phyloP scores from a whole-genome alignment of 2,329 filamentous ascomycete genomes.

The Davidsoniella virescens region DNA sequence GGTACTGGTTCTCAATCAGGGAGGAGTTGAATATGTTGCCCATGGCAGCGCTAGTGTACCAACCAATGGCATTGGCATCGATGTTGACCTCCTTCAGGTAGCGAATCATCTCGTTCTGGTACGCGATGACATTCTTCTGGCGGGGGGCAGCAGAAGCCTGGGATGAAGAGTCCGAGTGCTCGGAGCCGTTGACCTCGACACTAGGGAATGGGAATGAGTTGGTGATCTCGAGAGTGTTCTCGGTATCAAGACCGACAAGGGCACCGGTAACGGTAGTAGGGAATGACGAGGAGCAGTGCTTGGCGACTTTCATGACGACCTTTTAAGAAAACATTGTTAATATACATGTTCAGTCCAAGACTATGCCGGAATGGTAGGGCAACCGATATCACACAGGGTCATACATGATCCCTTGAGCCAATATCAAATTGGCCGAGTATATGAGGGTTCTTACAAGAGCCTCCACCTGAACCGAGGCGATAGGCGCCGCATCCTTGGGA shows the following conservation, averaged over 20 bases:
- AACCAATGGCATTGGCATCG: constrained; percentile 93
- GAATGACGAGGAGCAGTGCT: constrained; percentile 78
- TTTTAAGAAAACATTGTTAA: constrained; percentile 22
- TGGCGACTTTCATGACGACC: constrained; percentile 97
- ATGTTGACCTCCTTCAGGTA: constrained; percentile 95
- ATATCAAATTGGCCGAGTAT: constrained; percentile 18
- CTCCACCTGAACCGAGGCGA: constrained; percentile 85
- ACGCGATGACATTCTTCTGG: constrained; percentile 73
- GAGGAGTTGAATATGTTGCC: constrained; percentile 92
- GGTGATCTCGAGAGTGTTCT: constrained; percentile 70
- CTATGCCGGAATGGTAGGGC: neutral
- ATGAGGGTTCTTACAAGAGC: constrained; percentile 53
- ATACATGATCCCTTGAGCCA: constrained; percentile 12
- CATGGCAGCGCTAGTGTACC: constrained; percentile 98
- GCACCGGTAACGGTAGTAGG: constrained; percentile 80
- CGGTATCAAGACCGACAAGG: constrained; percentile 83
- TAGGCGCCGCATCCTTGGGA: constrained; percentile 45
- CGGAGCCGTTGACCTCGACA: constrained; percentile 51
- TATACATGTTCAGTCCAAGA: neutral
- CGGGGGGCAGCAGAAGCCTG: constrained; percentile 77
- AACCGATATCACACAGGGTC: neutral
- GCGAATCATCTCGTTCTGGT: constrained; percentile 95
- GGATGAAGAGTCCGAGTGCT: constrained; percentile 58
- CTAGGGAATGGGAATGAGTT: constrained; percentile 91
- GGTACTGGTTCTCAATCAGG: constrained; percentile 95